Base-by-base conservation (phyloP, 192 early-diverging fungal genomes). In the Chytriomyces confervae region DNA sequence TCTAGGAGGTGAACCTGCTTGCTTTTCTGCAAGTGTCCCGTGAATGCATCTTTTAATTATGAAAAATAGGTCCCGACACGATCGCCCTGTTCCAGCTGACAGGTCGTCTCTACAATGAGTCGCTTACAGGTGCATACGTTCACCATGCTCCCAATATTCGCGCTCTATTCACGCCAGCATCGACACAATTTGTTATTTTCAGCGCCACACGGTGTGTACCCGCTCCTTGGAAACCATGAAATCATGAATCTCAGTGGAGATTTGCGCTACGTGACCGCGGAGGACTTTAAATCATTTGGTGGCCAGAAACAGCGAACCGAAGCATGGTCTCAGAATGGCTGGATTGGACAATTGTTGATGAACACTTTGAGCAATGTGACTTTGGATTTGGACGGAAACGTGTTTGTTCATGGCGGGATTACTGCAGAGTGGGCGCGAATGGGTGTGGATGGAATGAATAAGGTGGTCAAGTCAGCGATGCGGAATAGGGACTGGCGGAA, bases 381-480 rank as follows among this genome's bases (percentile, higher is more conserved):
- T 4, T 78, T 86, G 10, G 66, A 75, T 44, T 85, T 92, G 11
- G 82, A 85, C 46, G 73, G 80, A 2, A 89, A 84, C 11, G 82
- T 92, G 1, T 92, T 92, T 81, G 81, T 88, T 18, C 91, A 92
- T 77, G 91, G 91, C 61, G 91, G 91, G 64, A 61, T 83, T 18
- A 69, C 74, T 24, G 77, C 84, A 6, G 74, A 67, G 44, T 87
- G 81, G 81, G 83, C 81, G 47, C 36, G n/a, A n/a, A 62, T 64
- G 10, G 87, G 87, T 18, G 72, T 91, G 7, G 81, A 87, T 71
- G 83, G 77, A 62, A 79, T 91, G 23, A 91, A 91, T 68, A 61
- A 72, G 10, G 68, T 78, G 5, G 80, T 86, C 0, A 77, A 78
- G 46, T 72, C 76, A 2, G 71, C 72, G 9, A 76, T 90, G 51